Conservation (phyloP, 371 early-diverging fungal genomes). For the Rhizopus arrhizus region DNA sequence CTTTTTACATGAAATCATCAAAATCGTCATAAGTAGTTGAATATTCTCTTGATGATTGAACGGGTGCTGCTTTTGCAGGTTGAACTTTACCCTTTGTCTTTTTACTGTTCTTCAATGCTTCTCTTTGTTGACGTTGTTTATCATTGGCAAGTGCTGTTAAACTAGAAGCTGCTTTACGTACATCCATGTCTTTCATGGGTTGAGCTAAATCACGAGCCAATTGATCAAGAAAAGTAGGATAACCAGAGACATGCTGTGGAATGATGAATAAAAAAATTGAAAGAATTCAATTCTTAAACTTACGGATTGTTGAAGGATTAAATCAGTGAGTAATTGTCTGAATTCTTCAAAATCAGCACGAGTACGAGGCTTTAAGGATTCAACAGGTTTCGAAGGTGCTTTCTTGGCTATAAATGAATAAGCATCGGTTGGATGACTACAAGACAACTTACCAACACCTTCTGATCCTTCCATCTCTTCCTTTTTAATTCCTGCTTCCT, state of each 20-base stretch:
- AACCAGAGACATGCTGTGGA: slow-evolving; percentile 42
- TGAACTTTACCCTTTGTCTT: slow-evolving; percentile 64
- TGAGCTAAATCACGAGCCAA: slow-evolving; percentile 76
- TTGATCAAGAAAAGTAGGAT: slow-evolving; percentile 74
- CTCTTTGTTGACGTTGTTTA: slow-evolving; percentile 82
- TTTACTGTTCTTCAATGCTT: slow-evolving; percentile 69
- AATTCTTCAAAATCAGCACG: slow-evolving; percentile 86
- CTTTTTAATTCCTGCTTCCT: slow-evolving; percentile 55
- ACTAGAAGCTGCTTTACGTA: slow-evolving; percentile 78
- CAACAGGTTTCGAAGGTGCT: slow-evolving; percentile 51
- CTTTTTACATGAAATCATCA: slow-evolving; percentile 81
- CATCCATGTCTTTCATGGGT: slow-evolving; percentile 82
- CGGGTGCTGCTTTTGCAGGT: slow-evolving; percentile 49
- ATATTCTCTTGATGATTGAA: slow-evolving; percentile 34
- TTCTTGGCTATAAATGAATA: slow-evolving; percentile 19
- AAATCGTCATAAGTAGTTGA: slow-evolving; percentile 68
- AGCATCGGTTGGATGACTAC: background rate
- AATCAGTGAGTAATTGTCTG: slow-evolving; percentile 64
- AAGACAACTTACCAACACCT: slow-evolving; percentile 17
- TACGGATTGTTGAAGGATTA: slow-evolving; percentile 75
- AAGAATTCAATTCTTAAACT: background rate
- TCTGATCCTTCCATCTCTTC: slow-evolving; percentile 57
- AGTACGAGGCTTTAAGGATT: slow-evolving; percentile 76
- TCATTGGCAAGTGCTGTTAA: slow-evolving; percentile 88
- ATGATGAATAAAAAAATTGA: background rate